Evolutionary conservation across 768 basidiomycete species (phyloP), one percentile per base, ranked within the genome.

Genomic region (Amyloporia xantha): DNA sequence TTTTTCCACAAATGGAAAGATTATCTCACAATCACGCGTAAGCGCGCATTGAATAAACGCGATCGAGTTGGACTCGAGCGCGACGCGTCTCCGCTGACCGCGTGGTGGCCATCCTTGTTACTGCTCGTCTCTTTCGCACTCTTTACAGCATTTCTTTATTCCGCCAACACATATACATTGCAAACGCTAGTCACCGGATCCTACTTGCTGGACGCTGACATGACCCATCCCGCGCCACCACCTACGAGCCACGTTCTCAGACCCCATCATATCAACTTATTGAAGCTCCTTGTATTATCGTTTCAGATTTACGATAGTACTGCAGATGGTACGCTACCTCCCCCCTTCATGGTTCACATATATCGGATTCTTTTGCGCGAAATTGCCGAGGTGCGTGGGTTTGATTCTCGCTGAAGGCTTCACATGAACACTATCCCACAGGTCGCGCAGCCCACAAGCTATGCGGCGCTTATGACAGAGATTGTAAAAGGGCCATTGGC

Each of bases 231-330:
- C n/a, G 46, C 27, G 65, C 65, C 35, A 19, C 79, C 82, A 6
- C 81, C 83, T 1, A 74, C 76, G 5, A 76, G 80, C 44, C 83
- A 87, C 64, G 71, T 80, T 48, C 72, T 91, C 24, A 74, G 81
- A 47, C 86, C 89, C 1, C 89, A 91, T 57, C 90, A 92, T 61
- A 70, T 91, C 44, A 75, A 76, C 42, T 68, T 91, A 13, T 69
- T 91, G 26, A 75, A 76, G 27, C 68, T 88, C 21, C 69, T 90
- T 28, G 68, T 81, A 50, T 67, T 84, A 11, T 67, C 77, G 3
- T 86, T 53, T n/a, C 21, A 42, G 13, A 21, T 24, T 23, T 35
- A 42, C 11, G 54, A 54, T 3, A 9, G 17, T 3, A 4, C 44
- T 10, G 28, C n/a, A 4, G 49, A 73, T 37, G 73, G 72, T 48